Percentiles rank a stretch among this genome's conserved stretches.
Evolutionary conservation across 2,329 filamentous ascomycete genomes (phyloP).

Genomic region (Seiridium cupressi): DNA sequence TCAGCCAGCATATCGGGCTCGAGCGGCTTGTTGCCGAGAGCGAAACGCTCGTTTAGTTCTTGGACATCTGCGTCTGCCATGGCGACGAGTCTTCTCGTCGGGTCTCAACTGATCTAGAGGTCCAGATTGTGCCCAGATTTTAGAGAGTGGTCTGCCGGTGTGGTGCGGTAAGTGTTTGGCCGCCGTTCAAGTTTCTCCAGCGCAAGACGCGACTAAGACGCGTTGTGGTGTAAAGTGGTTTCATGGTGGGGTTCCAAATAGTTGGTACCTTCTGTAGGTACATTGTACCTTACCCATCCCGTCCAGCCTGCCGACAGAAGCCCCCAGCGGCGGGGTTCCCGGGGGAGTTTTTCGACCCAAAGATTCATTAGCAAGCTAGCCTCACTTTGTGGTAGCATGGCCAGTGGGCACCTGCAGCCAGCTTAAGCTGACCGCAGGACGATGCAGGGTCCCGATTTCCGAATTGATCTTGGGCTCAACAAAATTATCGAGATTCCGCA

Average conservation of each 20-base stretch:
- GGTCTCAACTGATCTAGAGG: too few relatives aligned
- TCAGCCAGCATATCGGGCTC: constrained; percentile 77
- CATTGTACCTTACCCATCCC: too few relatives aligned
- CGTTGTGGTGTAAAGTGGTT: constrained; percentile 11
- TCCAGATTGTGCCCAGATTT: too few relatives aligned
- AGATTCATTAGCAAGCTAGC: neutral
- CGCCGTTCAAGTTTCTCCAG: neutral
- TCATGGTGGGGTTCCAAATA: constrained; percentile 1
- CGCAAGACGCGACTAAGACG: constrained; percentile 11
- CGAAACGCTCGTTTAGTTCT: constrained; percentile 52
- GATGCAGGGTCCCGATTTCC: neutral
- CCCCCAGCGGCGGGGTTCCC: neutral
- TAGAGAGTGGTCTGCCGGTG: neutral
- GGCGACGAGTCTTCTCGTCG: neutral
- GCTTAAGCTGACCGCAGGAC: neutral
- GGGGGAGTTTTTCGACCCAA: neutral
- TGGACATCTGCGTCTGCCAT: constrained; percentile 38
- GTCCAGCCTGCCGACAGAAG: too few relatives aligned
- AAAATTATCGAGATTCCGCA: neutral
- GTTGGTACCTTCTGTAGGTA: too few relatives aligned
- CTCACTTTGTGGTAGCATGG: neutral
- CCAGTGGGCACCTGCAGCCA: neutral
- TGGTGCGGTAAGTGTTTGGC: neutral
- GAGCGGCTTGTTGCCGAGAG: constrained; percentile 55
- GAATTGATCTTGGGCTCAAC: neutral